These are phyloP conservation scores for Fusarium continuum DNA, from an alignment of 2,329 filamentous ascomycete species.

Conservation along the genomic window DNA sequence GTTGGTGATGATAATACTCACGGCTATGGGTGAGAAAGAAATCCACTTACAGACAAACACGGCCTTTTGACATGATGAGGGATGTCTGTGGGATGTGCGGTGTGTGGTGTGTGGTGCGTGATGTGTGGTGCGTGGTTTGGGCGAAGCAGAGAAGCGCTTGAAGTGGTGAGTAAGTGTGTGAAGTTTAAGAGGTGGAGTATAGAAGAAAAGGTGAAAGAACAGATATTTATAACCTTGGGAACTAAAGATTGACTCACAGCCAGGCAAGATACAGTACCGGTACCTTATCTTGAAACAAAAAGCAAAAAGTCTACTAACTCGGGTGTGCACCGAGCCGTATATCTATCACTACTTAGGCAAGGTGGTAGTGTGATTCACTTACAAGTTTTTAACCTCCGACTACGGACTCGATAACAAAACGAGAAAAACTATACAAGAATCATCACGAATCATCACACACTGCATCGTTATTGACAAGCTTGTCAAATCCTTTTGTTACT, in stretches of 20 bases:
- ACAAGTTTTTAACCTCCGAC: slow-evolving; percentile 13
- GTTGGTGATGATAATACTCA: neutral
- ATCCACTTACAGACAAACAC: slow-evolving; percentile 28
- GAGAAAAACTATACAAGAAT: neutral
- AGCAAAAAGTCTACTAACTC: neutral
- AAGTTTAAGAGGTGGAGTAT: neutral
- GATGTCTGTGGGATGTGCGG: neutral
- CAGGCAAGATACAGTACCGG: neutral
- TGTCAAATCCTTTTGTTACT: neutral
- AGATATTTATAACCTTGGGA: neutral
- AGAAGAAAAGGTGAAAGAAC: neutral
- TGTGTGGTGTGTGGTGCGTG: neutral
- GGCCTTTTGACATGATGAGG: slow-evolving; percentile 24
- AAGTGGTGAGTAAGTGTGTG: neutral
- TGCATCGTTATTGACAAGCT: neutral
- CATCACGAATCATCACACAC: neutral
- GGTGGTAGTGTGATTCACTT: slow-evolving; percentile 24
- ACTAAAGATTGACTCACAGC: neutral
- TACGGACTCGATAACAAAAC: neutral
- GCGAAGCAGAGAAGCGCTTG: neutral
- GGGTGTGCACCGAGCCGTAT: neutral
- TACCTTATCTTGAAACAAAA: neutral
- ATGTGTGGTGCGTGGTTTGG: neutral
- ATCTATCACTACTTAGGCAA: neutral
- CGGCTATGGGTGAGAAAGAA: neutral